These are phyloP conservation scores for Saccharomyces pastorianus DNA, from an alignment of 1,139 yeast genomes.

Conservation along the genomic window DNA sequence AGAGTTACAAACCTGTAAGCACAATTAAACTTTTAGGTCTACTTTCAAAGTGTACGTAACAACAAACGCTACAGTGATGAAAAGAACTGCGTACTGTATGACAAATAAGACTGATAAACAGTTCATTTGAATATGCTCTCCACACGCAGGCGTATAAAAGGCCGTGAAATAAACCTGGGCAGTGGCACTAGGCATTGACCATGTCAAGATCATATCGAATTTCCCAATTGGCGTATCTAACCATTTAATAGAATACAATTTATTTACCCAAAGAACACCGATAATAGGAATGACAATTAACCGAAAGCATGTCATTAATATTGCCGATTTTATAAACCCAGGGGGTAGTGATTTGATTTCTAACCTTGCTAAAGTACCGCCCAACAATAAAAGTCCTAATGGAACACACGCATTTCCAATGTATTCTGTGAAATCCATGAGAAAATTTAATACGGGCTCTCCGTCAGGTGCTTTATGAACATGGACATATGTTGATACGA, in stretches of 20 bases:
- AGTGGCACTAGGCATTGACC: conserved; percentile 83
- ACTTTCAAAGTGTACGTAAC: conserved; percentile 48
- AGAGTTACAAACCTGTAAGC: neutral
- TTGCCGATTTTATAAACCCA: conserved; percentile 55
- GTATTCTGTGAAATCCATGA: conserved; percentile 69
- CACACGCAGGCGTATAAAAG: conserved; percentile 61
- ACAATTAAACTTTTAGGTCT: conserved; percentile 26
- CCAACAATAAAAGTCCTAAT: conserved; percentile 61
- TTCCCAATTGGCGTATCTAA: conserved; percentile 40
- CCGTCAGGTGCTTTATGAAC: conserved; percentile 71
- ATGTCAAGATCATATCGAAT: conserved; percentile 59
- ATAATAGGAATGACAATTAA: conserved; percentile 49
- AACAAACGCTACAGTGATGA: conserved; percentile 54
- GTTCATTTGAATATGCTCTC: conserved; percentile 64
- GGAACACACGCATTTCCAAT: conserved; percentile 84
- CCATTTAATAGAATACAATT: conserved; percentile 34
- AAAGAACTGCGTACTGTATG: conserved; percentile 54
- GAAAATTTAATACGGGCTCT: conserved; percentile 66
- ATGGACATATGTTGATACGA: conserved; percentile 37
- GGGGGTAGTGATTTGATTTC: conserved; percentile 48
- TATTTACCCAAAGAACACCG: conserved; percentile 45
- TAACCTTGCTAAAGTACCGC: conserved; percentile 72
- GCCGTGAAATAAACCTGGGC: conserved; percentile 78
- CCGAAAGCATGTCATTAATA: conserved; percentile 37
- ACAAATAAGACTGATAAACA: conserved; percentile 68